Evolutionary conservation across 1,284 basidiomycete genomes (phyloP).

Genomic region (Cryptococcus sp.): DNA sequence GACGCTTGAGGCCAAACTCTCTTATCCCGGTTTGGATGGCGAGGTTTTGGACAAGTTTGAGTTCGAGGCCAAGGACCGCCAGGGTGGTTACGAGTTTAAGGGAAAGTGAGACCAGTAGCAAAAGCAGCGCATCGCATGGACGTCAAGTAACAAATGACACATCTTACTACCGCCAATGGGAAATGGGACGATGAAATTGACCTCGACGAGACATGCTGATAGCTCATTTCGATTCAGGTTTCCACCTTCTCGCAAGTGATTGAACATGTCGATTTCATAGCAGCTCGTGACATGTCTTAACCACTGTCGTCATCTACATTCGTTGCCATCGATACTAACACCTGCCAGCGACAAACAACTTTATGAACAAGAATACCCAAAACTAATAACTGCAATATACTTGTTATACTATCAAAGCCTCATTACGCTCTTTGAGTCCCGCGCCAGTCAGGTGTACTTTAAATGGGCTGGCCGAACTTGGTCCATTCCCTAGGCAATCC

Average conservation of each 20-base stretch:
- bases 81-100: conserved; percentile 70
- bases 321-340: too few species aligned
- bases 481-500: conserved; percentile 16
- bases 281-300: too few species aligned
- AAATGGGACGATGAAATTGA: not conserved
- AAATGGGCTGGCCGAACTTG: conserved; percentile 7
- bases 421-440: too few species aligned
- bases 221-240: not conserved
- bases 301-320: too few species aligned
- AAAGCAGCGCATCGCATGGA: too few species aligned
- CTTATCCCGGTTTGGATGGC: conserved; percentile 58
- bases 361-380: too few species aligned
- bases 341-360: too few species aligned
- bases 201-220: not conserved
- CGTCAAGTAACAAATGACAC: too few species aligned
- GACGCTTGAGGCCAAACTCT: conserved; percentile 70
- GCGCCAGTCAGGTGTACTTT: not conserved
- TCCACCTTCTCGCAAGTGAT: not conserved
- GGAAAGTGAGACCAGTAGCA: conserved; percentile 5
- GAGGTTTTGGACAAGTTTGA: conserved; percentile 65
- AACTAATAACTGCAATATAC: too few species aligned
- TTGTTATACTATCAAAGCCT: too few species aligned
- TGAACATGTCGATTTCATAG: not conserved
- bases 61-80: conserved; percentile 66
- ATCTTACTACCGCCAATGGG: not conserved